Evolutionary conservation across 345 rosid genomes (phyloP), one percentile per base, ranked within the genome.

Genomic region (Microcos paniculata): DNA sequence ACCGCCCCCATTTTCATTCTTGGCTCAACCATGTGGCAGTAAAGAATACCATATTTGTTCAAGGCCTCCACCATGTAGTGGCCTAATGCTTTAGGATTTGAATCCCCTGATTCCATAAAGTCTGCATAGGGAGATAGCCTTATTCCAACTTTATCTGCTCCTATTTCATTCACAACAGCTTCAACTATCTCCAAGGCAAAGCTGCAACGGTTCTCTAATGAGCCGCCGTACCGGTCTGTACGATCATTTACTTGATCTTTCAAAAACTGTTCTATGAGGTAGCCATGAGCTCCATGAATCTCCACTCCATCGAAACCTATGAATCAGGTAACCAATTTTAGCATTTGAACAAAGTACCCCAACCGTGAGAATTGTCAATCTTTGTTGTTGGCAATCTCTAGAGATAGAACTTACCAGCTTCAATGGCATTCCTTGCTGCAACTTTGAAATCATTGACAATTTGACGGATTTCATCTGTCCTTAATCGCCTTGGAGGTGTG

Each of bases 281-380:
- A 87, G 38, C 94, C 94, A 43, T 92, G 81, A 65, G 94, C 94
- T 0, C 90, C 94, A 24, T 88, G 97, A 69, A 92, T 87, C 80
- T 92, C 94, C 16, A 92, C 90, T 3, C 94, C 94, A 46, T 90
- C 94, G 21, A 90, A 90, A 15, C 97, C 92, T 91, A 10, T 10
- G 56, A 33, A 64, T 40, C 38, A 33, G 46, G 5, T 4, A 6
- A 3, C 0, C 38, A 10, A 24, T 4, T 1, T 57, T 57, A 23
- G 62, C 15, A 24, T 21, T 12, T 24, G 23, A 57, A 23, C 15
- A 24, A 13, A 64, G 43, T 1, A 31, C 40, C 40, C 40, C 4
- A 35, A 3, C 6, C 4, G 6, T 35, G 2, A 35, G 3, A 35
- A 35, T 35, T 35, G 40, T 35, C 40, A 35, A 7, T 7, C 6